Base-by-base conservation (phyloP, 352 stramenopile genomes). In the Plasmopara halstedii region DNA sequence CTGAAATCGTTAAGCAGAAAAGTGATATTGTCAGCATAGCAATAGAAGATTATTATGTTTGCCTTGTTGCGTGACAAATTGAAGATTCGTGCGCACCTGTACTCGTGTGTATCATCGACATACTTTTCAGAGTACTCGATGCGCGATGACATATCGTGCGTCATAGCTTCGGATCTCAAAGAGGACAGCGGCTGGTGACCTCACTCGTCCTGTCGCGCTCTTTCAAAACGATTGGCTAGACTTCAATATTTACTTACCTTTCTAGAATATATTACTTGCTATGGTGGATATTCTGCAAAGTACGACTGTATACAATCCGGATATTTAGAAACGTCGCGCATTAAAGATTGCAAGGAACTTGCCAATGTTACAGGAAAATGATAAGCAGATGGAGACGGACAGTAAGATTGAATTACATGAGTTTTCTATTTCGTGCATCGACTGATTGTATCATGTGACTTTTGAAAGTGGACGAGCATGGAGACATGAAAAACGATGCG, bases 81-180 rank as follows among this genome's bases (percentile, higher is more conserved):
- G 39, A 39, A 18, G 31, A 19, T 13, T 10, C 9, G 0, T 2
- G 59, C 56, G 51, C 65, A 94, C 82, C 85, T 85, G 67, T 96
- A 97, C 64, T 97, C 88, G 64, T 95, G 84, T 20, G 79, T 92
- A 60, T 95, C 88, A 51, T 97, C 89, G 48, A 92, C 79, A 55
- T 97, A 97, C 69, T 97, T 97, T 65, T 97, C 89, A 50, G 85
- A 96, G 80, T 97, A 97, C 65, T 97, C 89, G 62, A 97, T 97
- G 54, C 88, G 82, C 52, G 80, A 78, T 59, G 83, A 90, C 50
- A 93, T 59, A 51, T 95, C 82, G 62, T 85, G 77, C 43, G 77
- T 83, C 79, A 91, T 88, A 40, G 25, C 25, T 29, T n/a, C n/a
- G n/a, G n/a, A n/a, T n/a, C n/a, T n/a, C n/a, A n/a, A n/a, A n/a